A percentile compares a stretch with the other conserved stretches of the same genome.
Evolutionary conservation across 345 rosid genomes (phyloP).

Genomic region (Sonneratia alba): DNA sequence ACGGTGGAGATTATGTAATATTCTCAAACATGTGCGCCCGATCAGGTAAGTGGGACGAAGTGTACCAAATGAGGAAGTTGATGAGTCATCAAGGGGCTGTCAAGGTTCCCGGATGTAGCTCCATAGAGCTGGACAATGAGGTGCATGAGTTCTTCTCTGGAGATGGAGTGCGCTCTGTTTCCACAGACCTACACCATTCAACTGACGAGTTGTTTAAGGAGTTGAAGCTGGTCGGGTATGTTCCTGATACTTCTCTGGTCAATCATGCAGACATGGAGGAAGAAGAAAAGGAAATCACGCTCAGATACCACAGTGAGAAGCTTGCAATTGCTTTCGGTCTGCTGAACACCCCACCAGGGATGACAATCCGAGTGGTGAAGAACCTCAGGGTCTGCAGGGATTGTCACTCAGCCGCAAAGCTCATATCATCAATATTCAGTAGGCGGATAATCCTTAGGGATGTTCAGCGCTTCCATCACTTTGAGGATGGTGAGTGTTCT

Average conservation of each 20-base stretch:
- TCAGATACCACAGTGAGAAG: conserved; percentile 85
- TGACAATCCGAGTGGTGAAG: conserved; percentile 67
- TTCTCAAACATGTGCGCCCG: conserved; percentile 68
- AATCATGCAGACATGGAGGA: conserved; percentile 56
- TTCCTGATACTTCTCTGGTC: conserved; percentile 57
- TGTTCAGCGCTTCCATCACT: conserved; percentile 89
- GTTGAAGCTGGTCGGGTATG: conserved; percentile 70
- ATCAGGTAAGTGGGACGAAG: conserved; percentile 64
- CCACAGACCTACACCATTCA: conserved; percentile 36
- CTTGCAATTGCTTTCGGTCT: conserved; percentile 71
- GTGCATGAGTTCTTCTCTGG: conserved; percentile 80
- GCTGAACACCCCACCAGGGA: conserved; percentile 60
- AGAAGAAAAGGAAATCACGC: conserved; percentile 49
- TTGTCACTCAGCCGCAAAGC: conserved; percentile 77
- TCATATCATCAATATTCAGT: conserved; percentile 47
- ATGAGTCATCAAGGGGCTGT: conserved; percentile 50
- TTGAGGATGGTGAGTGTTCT: conserved; percentile 68
- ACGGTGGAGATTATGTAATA: conserved; percentile 77
- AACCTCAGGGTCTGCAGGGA: conserved; percentile 80
- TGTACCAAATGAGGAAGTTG: conserved; percentile 41
- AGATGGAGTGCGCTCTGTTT: conserved; percentile 46
- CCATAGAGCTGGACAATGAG: conserved; percentile 61
- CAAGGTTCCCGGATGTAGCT: conserved; percentile 81
- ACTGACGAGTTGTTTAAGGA: conserved; percentile 56
- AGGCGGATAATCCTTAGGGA: conserved; percentile 77